These are phyloP conservation scores for Cordyceps javanica DNA, from an alignment of 2,329 filamentous ascomycete genomes.

Conservation along the genomic window DNA sequence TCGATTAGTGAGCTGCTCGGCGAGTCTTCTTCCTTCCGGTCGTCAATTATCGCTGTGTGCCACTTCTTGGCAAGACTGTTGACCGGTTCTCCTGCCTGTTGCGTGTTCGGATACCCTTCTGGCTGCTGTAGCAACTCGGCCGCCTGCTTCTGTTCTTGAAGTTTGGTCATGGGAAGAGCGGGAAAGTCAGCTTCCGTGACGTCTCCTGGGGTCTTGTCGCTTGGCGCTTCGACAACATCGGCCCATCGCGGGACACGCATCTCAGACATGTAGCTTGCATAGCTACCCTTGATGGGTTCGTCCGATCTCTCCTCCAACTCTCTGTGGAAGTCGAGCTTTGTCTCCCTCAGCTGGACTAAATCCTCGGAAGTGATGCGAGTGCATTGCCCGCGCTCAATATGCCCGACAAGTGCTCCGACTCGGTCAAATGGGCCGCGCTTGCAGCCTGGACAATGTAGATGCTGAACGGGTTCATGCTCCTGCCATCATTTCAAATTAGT, in stretches of 20 bases:
- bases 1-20: too few species aligned
- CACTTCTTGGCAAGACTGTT: not conserved
- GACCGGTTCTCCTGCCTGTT: not conserved
- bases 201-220: not conserved
- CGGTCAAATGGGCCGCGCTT: conserved; percentile 28
- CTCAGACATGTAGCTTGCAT: conserved; percentile 19
- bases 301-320: conserved; percentile 23
- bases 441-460: conserved; percentile 44
- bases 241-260: not conserved
- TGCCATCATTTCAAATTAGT: conserved; percentile 18
- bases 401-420: conserved; percentile 33
- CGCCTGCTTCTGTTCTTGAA: not conserved
- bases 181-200: not conserved
- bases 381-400: conserved; percentile 41
- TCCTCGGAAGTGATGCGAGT: conserved; percentile 25
- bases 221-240: not conserved
- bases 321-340: conserved; percentile 31
- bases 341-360: conserved; percentile 29
- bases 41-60: too few species aligned
- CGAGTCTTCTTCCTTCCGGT: too few species aligned
- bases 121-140: too few species aligned
- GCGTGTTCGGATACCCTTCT: not conserved
- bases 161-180: not conserved
- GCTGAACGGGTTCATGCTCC: conserved; percentile 33
- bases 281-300: conserved; percentile 24